phyloP scores from a whole-genome alignment of 2,329 filamentous ascomycete species.

The Neonectria magnoliae region DNA sequence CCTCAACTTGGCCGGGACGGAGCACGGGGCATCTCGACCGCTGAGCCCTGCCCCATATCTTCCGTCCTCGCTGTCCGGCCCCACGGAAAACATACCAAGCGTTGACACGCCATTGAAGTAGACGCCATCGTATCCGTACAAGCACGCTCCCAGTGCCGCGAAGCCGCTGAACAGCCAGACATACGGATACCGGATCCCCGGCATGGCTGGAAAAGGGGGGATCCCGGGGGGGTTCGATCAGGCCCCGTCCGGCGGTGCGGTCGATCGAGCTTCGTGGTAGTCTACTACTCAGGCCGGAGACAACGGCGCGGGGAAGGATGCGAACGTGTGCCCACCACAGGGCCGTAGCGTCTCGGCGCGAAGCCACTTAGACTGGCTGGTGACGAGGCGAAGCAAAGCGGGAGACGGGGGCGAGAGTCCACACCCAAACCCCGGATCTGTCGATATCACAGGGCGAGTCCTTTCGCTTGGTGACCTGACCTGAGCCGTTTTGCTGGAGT shows the following conservation, averaged over 20 bases:
- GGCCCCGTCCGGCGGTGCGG: background rate
- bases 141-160: slow-evolving; percentile 49
- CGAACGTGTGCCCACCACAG: background rate
- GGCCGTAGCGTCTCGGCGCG: slow-evolving; percentile 3
- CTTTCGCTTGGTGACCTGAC: background rate
- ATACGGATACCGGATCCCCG: slow-evolving; percentile 43
- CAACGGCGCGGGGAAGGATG: background rate
- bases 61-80: background rate
- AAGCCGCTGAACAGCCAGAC: slow-evolving; percentile 48
- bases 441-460: background rate
- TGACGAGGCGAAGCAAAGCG: background rate
- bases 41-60: background rate
- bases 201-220: slow-evolving; percentile 17
- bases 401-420: background rate
- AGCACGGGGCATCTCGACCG: background rate
- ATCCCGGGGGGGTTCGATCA: background rate
- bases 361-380: slow-evolving; percentile 1
- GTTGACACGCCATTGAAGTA: slow-evolving; percentile 51
- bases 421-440: slow-evolving; percentile 17
- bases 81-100: slow-evolving; percentile 35
- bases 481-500: background rate
- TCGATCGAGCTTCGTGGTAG: background rate
- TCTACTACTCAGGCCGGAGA: background rate
- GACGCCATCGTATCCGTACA: slow-evolving; percentile 51
- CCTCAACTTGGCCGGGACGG: background rate